Percentiles rank a stretch among this genome's conserved stretches.
Evolutionary conservation across 257 asterid genomes (phyloP).

Genomic region (Henckelia pumila): DNA sequence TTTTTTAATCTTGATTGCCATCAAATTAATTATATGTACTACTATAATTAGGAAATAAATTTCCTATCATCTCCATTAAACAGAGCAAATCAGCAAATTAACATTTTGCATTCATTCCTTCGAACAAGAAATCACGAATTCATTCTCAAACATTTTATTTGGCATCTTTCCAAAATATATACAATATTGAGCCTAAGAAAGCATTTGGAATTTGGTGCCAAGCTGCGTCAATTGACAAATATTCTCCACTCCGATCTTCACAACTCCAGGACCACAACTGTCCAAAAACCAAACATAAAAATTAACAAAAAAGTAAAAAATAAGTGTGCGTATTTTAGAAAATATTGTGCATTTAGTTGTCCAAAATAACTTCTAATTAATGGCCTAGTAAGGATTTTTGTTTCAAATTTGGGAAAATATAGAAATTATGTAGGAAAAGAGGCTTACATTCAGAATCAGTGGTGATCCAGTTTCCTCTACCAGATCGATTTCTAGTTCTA

Average conservation of each 20-base stretch:
- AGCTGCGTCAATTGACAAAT: not conserved
- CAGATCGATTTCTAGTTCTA: conserved; percentile 29
- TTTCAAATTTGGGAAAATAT: too few species aligned
- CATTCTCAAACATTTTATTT: not conserved
- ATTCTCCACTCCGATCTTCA: conserved; percentile 30
- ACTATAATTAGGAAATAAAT: too few species aligned
- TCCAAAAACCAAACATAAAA: conserved; percentile 1
- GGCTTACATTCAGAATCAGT: conserved; percentile 80
- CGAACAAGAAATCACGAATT: conserved; percentile 4
- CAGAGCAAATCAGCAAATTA: conserved; percentile 23
- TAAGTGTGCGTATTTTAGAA: too few species aligned
- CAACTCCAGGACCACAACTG: conserved; percentile 82
- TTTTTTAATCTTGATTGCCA: too few species aligned
- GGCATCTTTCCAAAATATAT: too few species aligned
- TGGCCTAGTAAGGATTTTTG: too few species aligned
- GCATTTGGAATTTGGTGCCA: not conserved
- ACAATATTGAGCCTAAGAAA: not conserved
- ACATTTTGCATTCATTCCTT: not conserved
- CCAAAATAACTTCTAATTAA: too few species aligned
- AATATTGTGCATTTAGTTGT: too few species aligned
- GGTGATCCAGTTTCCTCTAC: conserved; percentile 70
- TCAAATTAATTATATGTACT: too few species aligned
- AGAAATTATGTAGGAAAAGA: not conserved
- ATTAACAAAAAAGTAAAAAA: too few species aligned
- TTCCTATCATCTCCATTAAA: conserved; percentile 11